phyloP scores from a whole-genome alignment of 2,329 filamentous ascomycete genomes.

The Gaeumannomyces sp. region DNA sequence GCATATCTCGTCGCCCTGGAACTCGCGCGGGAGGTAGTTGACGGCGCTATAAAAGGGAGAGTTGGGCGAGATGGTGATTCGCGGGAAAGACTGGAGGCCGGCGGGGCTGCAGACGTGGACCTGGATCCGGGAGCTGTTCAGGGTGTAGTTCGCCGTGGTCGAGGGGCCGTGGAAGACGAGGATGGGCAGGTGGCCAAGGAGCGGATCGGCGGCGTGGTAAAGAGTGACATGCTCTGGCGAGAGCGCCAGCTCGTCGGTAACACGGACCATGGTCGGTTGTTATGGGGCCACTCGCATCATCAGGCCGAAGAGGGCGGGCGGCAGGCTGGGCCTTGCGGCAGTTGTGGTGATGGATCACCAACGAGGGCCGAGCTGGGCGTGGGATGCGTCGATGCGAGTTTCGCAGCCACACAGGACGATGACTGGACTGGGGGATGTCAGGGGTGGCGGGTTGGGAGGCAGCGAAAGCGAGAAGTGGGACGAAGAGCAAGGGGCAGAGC shows the following conservation, averaged over 20 bases:
- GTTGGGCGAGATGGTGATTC: slow-evolving; percentile 87
- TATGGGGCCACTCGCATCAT: slow-evolving; percentile 35
- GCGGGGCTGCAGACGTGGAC: slow-evolving; percentile 86
- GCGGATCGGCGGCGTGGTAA: slow-evolving; percentile 81
- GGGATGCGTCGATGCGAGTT: too few relatives aligned
- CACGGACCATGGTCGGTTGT: slow-evolving; percentile 70
- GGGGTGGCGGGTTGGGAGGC: too few relatives aligned
- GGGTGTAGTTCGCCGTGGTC: slow-evolving; percentile 78
- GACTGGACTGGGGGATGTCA: too few relatives aligned
- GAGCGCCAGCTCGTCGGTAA: slow-evolving; percentile 71
- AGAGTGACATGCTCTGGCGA: slow-evolving; percentile 77
- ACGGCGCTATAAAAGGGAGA: slow-evolving; percentile 89
- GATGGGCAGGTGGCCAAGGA: slow-evolving; percentile 74
- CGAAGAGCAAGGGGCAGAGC: too few relatives aligned
- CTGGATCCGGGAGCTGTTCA: slow-evolving; percentile 89
- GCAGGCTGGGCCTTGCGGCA: slow-evolving; percentile 3
- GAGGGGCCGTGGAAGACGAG: slow-evolving; percentile 90
- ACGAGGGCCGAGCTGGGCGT: too few relatives aligned
- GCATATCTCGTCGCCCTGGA: slow-evolving; percentile 91
- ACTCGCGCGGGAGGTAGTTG: slow-evolving; percentile 81
- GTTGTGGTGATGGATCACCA: not conserved
- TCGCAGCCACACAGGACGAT: too few relatives aligned
- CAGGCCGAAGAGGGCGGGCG: not conserved
- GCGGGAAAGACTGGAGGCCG: slow-evolving; percentile 82
- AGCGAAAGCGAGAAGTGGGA: too few relatives aligned